These are phyloP conservation scores for Fusarium setosum DNA, from an alignment of 2,329 filamentous ascomycete species.

Conservation along the genomic window DNA sequence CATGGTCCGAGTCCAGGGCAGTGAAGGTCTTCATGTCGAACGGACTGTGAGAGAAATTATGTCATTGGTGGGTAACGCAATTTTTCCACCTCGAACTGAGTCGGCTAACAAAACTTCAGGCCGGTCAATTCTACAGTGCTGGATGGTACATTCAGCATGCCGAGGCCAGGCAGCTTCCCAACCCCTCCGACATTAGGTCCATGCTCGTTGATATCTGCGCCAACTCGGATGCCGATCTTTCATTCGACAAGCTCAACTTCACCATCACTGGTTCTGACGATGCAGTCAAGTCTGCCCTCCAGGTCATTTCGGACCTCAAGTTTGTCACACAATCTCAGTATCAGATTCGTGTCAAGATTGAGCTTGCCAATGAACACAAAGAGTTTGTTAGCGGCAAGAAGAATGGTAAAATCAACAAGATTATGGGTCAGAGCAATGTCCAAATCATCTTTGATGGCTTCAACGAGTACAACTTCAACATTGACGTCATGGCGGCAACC, in stretches of 20 bases:
- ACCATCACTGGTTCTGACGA: conserved; percentile 96
- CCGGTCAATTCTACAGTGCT: conserved; percentile 96
- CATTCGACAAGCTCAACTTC: conserved; percentile 94
- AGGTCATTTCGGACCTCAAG: conserved; percentile 90
- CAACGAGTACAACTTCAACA: conserved; percentile 99
- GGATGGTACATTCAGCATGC: conserved; percentile 93
- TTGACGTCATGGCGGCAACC: conserved; percentile 91
- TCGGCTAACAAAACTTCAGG: conserved; percentile 60
- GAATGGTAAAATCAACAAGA: conserved; percentile 99
- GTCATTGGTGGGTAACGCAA: conserved; percentile 75
- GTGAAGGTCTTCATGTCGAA: conserved; percentile 93
- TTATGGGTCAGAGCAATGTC: conserved; percentile 99
- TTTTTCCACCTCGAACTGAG: background rate
- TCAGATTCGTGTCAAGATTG: conserved; percentile 97
- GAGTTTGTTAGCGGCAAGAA: conserved; percentile 99
- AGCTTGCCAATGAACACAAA: conserved; percentile 99
- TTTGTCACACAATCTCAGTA: conserved; percentile 90
- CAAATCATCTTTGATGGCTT: conserved; percentile 99
- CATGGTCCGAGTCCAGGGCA: conserved; percentile 89
- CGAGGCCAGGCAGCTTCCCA: conserved; percentile 70
- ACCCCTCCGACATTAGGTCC: conserved; percentile 80
- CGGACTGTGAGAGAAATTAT: conserved; percentile 96
- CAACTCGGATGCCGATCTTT: conserved; percentile 93
- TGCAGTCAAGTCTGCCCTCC: conserved; percentile 93
- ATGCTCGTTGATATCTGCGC: conserved; percentile 97